These are phyloP conservation scores for Cyamopsis tetragonoloba DNA, from an alignment of 306 rosid species.

Conservation along the genomic window DNA sequence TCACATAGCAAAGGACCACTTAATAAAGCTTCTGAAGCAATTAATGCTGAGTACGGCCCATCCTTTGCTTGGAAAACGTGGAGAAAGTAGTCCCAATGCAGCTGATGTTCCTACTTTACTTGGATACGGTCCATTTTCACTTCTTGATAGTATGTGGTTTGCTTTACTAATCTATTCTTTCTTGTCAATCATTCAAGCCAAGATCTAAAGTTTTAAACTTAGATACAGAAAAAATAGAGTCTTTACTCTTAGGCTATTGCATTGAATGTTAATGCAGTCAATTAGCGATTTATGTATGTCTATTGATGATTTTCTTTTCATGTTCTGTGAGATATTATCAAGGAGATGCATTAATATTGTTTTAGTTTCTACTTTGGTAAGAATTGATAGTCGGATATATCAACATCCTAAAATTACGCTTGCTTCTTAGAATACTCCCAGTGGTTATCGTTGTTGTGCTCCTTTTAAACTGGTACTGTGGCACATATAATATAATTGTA, in stretches of 20 bases:
- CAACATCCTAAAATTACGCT: constrained; percentile 3
- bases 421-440: constrained; percentile 4
- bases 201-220: constrained; percentile 1
- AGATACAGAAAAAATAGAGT: not conserved
- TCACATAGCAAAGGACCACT: constrained; percentile 76
- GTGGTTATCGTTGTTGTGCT: constrained; percentile 1
- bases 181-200: constrained; percentile 13
- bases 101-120: constrained; percentile 87
- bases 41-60: constrained; percentile 48
- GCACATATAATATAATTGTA: constrained; percentile 8
- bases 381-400: constrained; percentile 15
- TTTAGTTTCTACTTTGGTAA: constrained; percentile 19
- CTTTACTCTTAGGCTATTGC: constrained; percentile 6
- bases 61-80: constrained; percentile 47
- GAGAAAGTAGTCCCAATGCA: constrained; percentile 64
- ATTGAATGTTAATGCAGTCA: not conserved
- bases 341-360: constrained; percentile 11
- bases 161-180: constrained; percentile 28
- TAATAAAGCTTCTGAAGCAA: constrained; percentile 83
- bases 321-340: constrained; percentile 2
- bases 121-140: constrained; percentile 84
- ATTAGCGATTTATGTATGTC: not conserved
- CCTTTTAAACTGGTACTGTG: not conserved
- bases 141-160: constrained; percentile 68
- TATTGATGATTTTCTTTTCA: constrained; percentile 16